Conservation (phyloP, 2,329 filamentous ascomycete species). For the Cordyceps cateniannulata region DNA sequence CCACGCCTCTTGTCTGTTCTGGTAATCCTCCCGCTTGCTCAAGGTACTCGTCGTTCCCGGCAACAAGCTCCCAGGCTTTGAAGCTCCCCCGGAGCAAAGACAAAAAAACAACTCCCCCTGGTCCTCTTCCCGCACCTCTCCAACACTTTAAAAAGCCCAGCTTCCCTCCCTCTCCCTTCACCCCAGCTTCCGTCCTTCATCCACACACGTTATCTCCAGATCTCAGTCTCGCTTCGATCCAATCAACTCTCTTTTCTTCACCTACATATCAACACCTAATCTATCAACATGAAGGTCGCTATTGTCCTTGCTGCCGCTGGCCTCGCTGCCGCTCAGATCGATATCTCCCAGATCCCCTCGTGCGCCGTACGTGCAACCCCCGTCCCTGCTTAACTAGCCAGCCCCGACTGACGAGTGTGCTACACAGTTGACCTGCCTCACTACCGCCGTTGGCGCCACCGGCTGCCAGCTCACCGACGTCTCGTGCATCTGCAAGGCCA, state of each 20-base stretch:
- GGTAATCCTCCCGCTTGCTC: not conserved
- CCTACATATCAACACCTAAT: not conserved
- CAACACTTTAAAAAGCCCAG: constrained; percentile 3
- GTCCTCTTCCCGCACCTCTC: not conserved
- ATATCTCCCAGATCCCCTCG: constrained; percentile 27
- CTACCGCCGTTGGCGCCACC: constrained; percentile 26
- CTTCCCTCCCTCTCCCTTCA: not conserved
- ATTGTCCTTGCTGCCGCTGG: constrained; percentile 27
- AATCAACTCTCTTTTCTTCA: not conserved
- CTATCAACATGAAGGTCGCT: constrained; percentile 35
- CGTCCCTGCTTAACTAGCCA: not conserved
- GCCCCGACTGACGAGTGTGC: constrained; percentile 1
- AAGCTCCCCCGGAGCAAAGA: no score
- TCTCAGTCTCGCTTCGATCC: not conserved
- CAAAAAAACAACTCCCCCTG: not conserved
- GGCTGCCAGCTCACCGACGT: constrained; percentile 32
- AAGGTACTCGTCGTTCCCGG: not conserved
- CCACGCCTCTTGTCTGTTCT: not conserved
- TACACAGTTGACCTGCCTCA: constrained; percentile 28
- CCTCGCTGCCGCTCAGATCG: constrained; percentile 31
- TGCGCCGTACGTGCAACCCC: constrained; percentile 33
- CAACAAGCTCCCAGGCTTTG: not conserved
- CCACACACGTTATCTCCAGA: not conserved
- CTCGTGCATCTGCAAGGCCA: constrained; percentile 34
- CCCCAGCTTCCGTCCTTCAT: not conserved